Evolutionary conservation across 108 stramenopile species (phyloP).

Genomic region (Discostella pseudostelligera): DNA sequence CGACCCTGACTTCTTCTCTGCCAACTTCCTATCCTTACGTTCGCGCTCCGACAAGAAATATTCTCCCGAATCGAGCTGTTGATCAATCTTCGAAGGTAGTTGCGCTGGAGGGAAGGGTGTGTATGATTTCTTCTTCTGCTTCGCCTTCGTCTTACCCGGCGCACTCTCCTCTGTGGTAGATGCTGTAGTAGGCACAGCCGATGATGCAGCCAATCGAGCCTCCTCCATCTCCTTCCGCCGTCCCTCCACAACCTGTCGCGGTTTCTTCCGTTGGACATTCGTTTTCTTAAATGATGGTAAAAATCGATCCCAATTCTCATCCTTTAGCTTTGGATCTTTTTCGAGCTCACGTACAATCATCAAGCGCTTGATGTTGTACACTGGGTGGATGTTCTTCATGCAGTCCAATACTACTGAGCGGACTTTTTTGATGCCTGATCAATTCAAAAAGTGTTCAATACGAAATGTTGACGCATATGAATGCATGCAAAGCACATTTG

Average conservation of each 20-base stretch:
- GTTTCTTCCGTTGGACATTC: conserved; percentile 92
- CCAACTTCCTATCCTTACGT: conserved; percentile 65
- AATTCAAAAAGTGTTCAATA: no score
- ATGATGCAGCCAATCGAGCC: neutral
- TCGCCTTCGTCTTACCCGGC: conserved; percentile 5
- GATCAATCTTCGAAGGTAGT: conserved; percentile 91
- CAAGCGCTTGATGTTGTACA: conserved; percentile 99
- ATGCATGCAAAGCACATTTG: no score
- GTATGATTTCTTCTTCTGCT: conserved; percentile 85
- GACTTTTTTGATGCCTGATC: conserved; percentile 93
- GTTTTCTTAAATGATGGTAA: conserved; percentile 96
- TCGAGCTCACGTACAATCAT: conserved; percentile 99
- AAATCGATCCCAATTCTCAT: conserved; percentile 98
- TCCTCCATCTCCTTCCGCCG: conserved; percentile 16
- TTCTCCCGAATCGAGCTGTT: conserved; percentile 92
- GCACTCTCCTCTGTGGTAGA: neutral
- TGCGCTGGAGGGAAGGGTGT: conserved; percentile 97
- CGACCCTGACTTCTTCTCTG: conserved; percentile 41
- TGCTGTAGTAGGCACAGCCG: neutral
- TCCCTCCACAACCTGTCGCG: conserved; percentile 39
- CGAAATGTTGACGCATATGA: no score
- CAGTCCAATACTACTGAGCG: conserved; percentile 96
- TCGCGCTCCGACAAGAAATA: conserved; percentile 79
- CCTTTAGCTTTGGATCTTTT: conserved; percentile 89
- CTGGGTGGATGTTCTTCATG: conserved; percentile 98